Conservation (phyloP, 805 yeast genomes). For the Pichia ethanolica region DNA sequence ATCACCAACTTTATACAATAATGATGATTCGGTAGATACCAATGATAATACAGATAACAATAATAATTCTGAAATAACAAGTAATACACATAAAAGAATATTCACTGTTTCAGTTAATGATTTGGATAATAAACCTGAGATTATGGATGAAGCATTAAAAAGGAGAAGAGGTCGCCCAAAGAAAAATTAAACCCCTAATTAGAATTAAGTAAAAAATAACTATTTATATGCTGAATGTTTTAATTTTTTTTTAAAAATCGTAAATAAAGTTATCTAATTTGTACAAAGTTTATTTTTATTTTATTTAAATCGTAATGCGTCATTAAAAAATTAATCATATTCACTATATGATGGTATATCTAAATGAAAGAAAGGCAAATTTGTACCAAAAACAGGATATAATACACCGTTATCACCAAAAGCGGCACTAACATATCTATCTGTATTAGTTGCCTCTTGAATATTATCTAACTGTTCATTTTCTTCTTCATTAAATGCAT, state of each 20-base stretch:
- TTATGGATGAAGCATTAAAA: slow-evolving; percentile 9
- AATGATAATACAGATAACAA: neutral
- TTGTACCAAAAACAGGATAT: slow-evolving; percentile 51
- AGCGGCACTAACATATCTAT: slow-evolving; percentile 16
- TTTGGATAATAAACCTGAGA: slow-evolving; percentile 5
- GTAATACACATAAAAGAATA: neutral
- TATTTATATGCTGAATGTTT: no score
- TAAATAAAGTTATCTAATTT: neutral
- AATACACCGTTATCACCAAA: slow-evolving; percentile 9
- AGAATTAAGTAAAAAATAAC: no score
- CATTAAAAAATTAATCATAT: neutral
- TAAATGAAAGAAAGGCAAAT: slow-evolving; percentile 69
- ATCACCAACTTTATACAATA: neutral
- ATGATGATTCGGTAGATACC: no score
- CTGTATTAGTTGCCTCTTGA: slow-evolving; percentile 13
- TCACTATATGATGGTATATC: slow-evolving; percentile 52
- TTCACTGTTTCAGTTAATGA: slow-evolving; percentile 4
- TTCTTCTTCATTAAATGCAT: neutral
- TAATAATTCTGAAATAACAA: neutral
- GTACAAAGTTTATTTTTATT: neutral
- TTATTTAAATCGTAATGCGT: neutral
- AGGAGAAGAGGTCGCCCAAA: slow-evolving; percentile 15
- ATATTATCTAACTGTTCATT: neutral
- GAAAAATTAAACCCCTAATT: neutral
- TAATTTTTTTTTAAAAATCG: neutral